These are phyloP conservation scores for Pseudocercospora fuligena DNA, from an alignment of 2,329 filamentous ascomycete genomes.

Conservation along the genomic window DNA sequence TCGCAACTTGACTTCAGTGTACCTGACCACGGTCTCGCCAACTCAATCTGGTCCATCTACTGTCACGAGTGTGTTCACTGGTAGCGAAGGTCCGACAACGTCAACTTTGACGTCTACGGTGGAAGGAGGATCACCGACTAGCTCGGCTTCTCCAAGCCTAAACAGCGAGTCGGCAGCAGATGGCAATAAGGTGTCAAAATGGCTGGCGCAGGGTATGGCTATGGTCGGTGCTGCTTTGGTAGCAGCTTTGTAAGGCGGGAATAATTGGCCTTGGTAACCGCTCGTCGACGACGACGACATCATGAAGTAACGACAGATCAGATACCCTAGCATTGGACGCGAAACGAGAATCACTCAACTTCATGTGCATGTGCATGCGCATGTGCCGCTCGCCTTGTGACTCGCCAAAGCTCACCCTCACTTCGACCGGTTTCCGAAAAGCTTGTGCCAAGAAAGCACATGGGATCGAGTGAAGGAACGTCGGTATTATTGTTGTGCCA, in stretches of 20 bases:
- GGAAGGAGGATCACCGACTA: conserved; percentile 14
- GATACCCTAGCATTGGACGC: background rate
- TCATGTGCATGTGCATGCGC: background rate
- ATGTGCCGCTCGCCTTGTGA: background rate
- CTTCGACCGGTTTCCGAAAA: background rate
- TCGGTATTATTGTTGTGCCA: background rate
- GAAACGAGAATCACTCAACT: background rate
- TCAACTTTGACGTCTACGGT: conserved; percentile 20
- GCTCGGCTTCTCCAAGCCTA: conserved; percentile 12
- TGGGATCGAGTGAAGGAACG: background rate
- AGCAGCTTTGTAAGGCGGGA: conserved; percentile 13
- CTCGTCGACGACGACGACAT: background rate
- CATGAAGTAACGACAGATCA: background rate
- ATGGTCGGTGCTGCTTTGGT: conserved; percentile 13
- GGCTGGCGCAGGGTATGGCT: conserved; percentile 16
- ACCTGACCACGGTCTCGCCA: conserved; percentile 20
- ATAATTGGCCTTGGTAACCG: too few relatives aligned
- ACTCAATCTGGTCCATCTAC: conserved; percentile 17
- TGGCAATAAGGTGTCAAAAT: background rate
- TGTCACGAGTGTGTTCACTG: conserved; percentile 24
- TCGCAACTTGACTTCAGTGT: conserved; percentile 21
- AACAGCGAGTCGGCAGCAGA: conserved; percentile 21
- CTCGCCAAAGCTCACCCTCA: background rate
- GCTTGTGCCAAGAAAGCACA: background rate
- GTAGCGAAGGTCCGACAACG: conserved; percentile 19